Evolutionary conservation across 345 rosid genomes (phyloP).

Genomic region (Capsella bursapastoris): DNA sequence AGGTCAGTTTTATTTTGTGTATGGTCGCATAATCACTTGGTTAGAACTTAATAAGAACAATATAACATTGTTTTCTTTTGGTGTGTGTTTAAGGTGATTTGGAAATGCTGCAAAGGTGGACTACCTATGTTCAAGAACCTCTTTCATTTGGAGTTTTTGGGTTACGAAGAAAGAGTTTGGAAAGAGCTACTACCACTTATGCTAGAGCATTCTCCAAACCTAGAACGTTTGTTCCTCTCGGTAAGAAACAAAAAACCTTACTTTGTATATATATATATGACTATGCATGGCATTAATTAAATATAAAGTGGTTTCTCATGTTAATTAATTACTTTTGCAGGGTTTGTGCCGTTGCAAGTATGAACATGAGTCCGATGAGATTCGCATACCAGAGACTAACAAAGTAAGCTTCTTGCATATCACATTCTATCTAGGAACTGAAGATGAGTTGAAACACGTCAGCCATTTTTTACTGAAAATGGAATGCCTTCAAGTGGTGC

Average conservation of each 20-base stretch:
- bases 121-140: conserved; percentile 1
- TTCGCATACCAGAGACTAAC: not conserved
- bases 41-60: not conserved
- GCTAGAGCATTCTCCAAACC: not conserved
- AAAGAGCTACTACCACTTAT: conserved; percentile 1
- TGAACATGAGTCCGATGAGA: not conserved
- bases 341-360: not conserved
- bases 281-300: not conserved
- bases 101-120: not conserved
- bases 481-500: not conserved
- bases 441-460: conserved; percentile 7
- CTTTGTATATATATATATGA: not conserved
- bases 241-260: not conserved
- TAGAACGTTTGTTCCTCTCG: not conserved
- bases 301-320: not conserved
- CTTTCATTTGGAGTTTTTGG: not conserved
- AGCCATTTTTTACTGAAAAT: not conserved
- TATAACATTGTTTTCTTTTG: not conserved
- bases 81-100: conserved; percentile 15
- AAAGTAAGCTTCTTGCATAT: not conserved
- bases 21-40: not conserved
- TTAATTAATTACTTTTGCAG: not conserved
- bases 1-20: not conserved
- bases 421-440: not conserved
- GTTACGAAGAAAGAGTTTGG: not conserved